phyloP scores from a whole-genome alignment of 164 flowering plant species.

The Vitis amurensis region DNA sequence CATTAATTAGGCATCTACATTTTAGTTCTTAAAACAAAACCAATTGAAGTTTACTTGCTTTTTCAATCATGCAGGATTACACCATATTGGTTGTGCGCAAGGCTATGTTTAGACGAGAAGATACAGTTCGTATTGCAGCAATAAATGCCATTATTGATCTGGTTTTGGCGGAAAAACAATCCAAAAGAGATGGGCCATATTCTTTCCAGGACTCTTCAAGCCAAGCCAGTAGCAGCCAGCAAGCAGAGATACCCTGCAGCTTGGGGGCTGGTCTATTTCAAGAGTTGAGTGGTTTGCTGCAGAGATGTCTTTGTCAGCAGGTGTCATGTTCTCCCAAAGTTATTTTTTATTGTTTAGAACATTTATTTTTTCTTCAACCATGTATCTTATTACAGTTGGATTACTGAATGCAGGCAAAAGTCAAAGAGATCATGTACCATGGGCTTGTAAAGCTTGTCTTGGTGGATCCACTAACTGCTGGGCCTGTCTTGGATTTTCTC shows the following conservation, averaged over 20 bases:
- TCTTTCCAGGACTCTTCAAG: conserved; percentile 77
- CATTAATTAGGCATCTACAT: background rate
- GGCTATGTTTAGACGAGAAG: conserved; percentile 86
- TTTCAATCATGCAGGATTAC: conserved; percentile 54
- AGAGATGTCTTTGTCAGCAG: conserved; percentile 88
- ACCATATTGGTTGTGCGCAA: conserved; percentile 71
- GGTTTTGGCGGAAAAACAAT: conserved; percentile 54
- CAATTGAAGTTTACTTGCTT: background rate
- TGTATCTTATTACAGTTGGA: conserved; percentile 10
- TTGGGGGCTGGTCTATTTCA: conserved; percentile 56
- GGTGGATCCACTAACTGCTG: conserved; percentile 54
- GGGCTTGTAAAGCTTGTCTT: conserved; percentile 72
- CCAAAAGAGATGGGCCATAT: conserved; percentile 35
- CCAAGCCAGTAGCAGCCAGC: conserved; percentile 94
- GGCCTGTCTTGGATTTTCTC: conserved; percentile 64
- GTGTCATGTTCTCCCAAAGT: conserved; percentile 29
- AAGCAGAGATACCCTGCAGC: conserved; percentile 40
- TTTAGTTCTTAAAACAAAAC: background rate
- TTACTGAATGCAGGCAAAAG: conserved; percentile 53
- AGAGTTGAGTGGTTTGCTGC: conserved; percentile 78
- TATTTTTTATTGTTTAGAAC: background rate
- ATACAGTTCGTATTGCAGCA: conserved; percentile 68
- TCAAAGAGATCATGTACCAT: conserved; percentile 61
- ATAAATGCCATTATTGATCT: conserved; percentile 61
- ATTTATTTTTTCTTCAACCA: background rate